Evolutionary conservation across 768 basidiomycete species (phyloP).

Genomic region (Hericium erinaceus): DNA sequence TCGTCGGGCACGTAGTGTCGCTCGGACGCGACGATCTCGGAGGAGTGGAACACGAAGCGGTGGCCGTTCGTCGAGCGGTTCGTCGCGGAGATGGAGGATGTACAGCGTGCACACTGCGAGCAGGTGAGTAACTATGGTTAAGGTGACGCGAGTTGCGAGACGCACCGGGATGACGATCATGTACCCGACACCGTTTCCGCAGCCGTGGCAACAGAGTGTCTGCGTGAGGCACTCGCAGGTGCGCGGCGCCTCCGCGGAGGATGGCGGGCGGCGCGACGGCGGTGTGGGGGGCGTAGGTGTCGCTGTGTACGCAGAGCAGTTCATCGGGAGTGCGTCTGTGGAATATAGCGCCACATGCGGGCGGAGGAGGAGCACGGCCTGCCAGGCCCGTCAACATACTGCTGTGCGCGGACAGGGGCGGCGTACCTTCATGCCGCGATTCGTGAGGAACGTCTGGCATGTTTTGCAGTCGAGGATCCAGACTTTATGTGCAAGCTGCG

Average conservation of each 20-base stretch:
- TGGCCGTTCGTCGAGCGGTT: constrained; percentile 77
- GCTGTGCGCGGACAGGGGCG: background rate
- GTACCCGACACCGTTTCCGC: constrained; percentile 67
- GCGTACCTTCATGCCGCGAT: constrained; percentile 75
- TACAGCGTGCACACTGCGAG: constrained; percentile 58
- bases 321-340: constrained; percentile 69
- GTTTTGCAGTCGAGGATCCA: constrained; percentile 74
- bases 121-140: constrained; percentile 6
- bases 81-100: constrained; percentile 53
- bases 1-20: constrained; percentile 57
- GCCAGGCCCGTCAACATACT: constrained; percentile 1
- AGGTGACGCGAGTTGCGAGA: constrained; percentile 12
- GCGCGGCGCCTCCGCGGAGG: constrained; percentile 24
- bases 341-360: constrained; percentile 78
- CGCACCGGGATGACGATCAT: constrained; percentile 65
- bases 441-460: constrained; percentile 68
- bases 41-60: constrained; percentile 80
- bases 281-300: constrained; percentile 22
- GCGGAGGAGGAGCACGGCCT: constrained; percentile 79
- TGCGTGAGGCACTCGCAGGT: constrained; percentile 85
- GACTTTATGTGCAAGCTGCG: constrained; percentile 57
- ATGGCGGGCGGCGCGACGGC: constrained; percentile 17
- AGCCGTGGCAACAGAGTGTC: constrained; percentile 71
- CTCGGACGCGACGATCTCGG: constrained; percentile 52
- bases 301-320: constrained; percentile 60